Evolutionary conservation across 306 rosid species (phyloP), one percentile per base, ranked within the genome.

Genomic region (Vigna radiata): DNA sequence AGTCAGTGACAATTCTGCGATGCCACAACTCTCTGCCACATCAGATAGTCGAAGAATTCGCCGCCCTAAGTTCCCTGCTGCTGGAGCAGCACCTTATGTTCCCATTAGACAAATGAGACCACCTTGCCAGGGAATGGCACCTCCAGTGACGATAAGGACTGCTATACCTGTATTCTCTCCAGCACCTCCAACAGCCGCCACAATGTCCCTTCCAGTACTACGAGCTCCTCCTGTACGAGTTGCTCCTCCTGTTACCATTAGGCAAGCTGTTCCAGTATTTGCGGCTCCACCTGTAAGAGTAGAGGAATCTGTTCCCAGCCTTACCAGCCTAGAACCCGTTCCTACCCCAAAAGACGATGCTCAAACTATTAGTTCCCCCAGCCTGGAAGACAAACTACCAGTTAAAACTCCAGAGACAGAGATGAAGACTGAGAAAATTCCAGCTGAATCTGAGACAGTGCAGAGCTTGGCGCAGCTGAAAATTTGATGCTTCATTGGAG

Each of bases 131-230:
- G 93, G 98, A 16, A 82, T 88, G 19, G 99, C 99, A 2, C 98
- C 96, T 1, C 94, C 99, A 0, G 99, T 96, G 76, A 93, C 96
- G 9, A 84, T 96, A 62, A 85, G 99, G 79, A 91, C 89, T 31
- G 82, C 92, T 8, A 84, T 96, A 48, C 99, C 98, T 29, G 97
- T 93, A 73, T 96, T 82, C 85, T 89, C 98, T 39, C 98, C 94
- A 4, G 89, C 87, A 68, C 90, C 96, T 5, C 94, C 94, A 4
- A 85, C 87, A 68, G 87, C 97, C 5, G 79, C 85, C 2, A 79
- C 79, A 23, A 71, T 84, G 13, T 65, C 92, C 66, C 82, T 70
- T 62, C 97, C 81, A 58, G 58, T 83, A 74, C 80, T 87, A 75
- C 87, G 77, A 6, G 85, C 83, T 1, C 80, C 89, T 11, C 88